Conservation (phyloP, 441 rosid species). For the Manihot esculenta region DNA sequence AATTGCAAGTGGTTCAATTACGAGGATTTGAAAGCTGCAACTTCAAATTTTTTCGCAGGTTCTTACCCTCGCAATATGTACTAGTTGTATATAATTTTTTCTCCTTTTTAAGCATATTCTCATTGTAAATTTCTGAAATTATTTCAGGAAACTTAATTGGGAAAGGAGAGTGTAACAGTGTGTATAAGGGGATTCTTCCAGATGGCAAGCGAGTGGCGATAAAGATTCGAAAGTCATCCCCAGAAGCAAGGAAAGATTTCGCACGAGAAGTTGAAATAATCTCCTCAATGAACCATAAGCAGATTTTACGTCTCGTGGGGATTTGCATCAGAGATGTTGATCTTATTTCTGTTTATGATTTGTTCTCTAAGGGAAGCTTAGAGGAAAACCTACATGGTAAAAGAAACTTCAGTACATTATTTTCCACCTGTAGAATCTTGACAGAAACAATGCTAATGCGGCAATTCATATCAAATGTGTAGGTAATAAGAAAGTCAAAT, state of each 20-base stretch:
- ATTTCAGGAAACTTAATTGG: conserved; percentile 65
- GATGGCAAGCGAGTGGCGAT: conserved; percentile 70
- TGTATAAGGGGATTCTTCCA: conserved; percentile 66
- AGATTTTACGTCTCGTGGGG: conserved; percentile 60
- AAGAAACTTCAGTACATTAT: not conserved
- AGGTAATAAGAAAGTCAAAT: conserved; percentile 42
- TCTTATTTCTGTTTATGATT: conserved; percentile 70
- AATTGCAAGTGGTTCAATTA: conserved; percentile 53
- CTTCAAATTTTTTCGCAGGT: conserved; percentile 78
- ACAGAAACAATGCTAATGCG: conserved; percentile 11
- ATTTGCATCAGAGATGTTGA: conserved; percentile 49
- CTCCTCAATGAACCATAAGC: conserved; percentile 54
- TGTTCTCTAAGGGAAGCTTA: conserved; percentile 64
- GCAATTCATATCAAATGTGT: conserved; percentile 8
- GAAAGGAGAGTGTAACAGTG: conserved; percentile 72
- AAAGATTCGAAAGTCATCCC: conserved; percentile 58
- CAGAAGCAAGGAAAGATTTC: conserved; percentile 63
- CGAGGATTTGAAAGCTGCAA: conserved; percentile 60
- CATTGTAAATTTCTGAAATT: not conserved
- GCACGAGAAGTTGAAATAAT: conserved; percentile 65
- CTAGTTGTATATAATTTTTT: not conserved
- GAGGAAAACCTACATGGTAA: conserved; percentile 69
- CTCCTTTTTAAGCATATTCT: not conserved
- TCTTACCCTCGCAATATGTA: conserved; percentile 5
- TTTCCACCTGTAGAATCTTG: conserved; percentile 12